Evolutionary conservation across 257 asterid genomes (phyloP).

Genomic region (Solanum bulbocastanum): DNA sequence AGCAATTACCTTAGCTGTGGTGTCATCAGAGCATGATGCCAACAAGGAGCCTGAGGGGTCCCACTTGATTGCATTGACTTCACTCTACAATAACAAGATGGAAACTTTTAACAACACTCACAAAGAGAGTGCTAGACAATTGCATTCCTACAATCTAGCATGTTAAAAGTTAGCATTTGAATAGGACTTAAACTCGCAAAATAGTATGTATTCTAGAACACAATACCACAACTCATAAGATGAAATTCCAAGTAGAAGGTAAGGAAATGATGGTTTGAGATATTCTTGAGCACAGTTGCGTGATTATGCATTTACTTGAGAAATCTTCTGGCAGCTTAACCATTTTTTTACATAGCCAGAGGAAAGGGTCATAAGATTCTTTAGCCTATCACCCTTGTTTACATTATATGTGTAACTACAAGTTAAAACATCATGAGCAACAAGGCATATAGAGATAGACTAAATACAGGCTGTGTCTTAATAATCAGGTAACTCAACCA

Average conservation of each 20-base stretch:
- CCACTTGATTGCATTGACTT: constrained; percentile 99
- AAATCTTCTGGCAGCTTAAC: not conserved
- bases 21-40: constrained; percentile 97
- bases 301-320: not conserved
- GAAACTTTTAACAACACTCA: not conserved
- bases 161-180: not conserved
- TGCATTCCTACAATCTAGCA: not conserved
- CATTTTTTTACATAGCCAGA: not conserved
- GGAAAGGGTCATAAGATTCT: not conserved
- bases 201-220: not conserved
- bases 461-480: not conserved
- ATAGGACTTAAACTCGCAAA: not conserved
- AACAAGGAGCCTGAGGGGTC: constrained; percentile 84
- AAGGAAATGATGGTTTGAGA: not conserved
- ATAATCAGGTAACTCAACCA: not conserved
- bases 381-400: not conserved
- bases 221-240: not conserved
- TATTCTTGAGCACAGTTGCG: not conserved
- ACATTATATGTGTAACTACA: not conserved
- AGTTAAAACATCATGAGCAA: not conserved
- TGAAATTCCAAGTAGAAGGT: not conserved
- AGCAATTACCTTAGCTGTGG: constrained; percentile 71
- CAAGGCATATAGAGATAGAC: not conserved
- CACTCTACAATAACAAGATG: constrained; percentile 44
- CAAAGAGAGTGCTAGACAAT: not conserved